These are phyloP conservation scores for Saccharomyces hybrid DNA, from an alignment of 1,139 yeast species.

Conservation along the genomic window DNA sequence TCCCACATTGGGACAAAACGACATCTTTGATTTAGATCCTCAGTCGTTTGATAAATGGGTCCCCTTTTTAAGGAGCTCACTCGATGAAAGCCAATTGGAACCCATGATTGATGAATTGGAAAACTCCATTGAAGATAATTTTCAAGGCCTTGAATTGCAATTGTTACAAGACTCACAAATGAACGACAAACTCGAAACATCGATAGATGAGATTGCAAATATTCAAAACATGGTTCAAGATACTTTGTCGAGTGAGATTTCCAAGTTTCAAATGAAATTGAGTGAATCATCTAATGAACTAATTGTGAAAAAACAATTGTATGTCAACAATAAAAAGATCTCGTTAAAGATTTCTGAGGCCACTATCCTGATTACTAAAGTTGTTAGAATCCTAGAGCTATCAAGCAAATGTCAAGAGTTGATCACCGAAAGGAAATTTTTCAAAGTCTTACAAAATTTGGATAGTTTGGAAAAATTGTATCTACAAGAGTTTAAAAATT, in stretches of 20 bases:
- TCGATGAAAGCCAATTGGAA: constrained; percentile 23
- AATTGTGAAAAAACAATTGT: constrained; percentile 48
- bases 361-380: constrained; percentile 50
- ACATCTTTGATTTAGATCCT: constrained; percentile 22
- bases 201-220: constrained; percentile 26
- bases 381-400: constrained; percentile 76
- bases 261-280: constrained; percentile 39
- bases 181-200: constrained; percentile 27
- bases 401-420: constrained; percentile 82
- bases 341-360: constrained; percentile 58
- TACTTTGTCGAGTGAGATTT: constrained; percentile 21
- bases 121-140: constrained; percentile 29
- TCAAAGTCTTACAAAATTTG: constrained; percentile 76
- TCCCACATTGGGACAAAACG: constrained; percentile 10
- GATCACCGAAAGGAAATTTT: constrained; percentile 57
- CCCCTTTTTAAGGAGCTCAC: constrained; percentile 26
- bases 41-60: constrained; percentile 31
- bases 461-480: constrained; percentile 68
- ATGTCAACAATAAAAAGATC: constrained; percentile 51
- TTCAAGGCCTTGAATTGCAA: constrained; percentile 30
- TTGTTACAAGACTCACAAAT: constrained; percentile 31
- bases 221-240: constrained; percentile 25
- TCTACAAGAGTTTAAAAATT: constrained; percentile 57
- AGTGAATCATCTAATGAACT: constrained; percentile 59
- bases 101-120: constrained; percentile 25